Base-by-base conservation (phyloP, 2,329 filamentous ascomycete species). In the Arthrobotrys iridis region DNA sequence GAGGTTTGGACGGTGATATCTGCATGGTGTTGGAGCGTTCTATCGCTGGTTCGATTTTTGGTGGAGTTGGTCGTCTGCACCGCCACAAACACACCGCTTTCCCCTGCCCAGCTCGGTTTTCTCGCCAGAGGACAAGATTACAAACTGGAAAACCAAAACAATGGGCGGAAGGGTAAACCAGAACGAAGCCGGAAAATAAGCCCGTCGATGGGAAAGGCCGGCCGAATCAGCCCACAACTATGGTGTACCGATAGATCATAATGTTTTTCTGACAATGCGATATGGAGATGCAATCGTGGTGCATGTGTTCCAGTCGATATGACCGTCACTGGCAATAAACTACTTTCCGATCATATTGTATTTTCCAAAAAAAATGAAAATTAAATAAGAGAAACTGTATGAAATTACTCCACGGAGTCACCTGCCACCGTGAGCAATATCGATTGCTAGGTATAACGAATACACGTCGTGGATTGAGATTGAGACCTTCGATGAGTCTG, bases 11-110 rank as follows among this genome's bases (percentile, higher is more conserved):
- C 40, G 63, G 28, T 57, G 71, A 75, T 68, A 75, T 68, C 33
- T 6, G 63, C 24, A 20, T 48, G 70, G 62, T 58, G 71, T 75
- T 75, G 70, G 41, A 75, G 57, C 45, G 28, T 52, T 75, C 64
- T 67, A 58, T 63, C 35, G 30, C 18, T 50, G 41, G 33, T 43
- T 63, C 40, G 33, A 50, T 75, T 74, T 74, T 73, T 45, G 70
- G 63, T 50, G 71, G 71, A 52, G 20, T 30, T 24, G 55, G 18
- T 13, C 4, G 3, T 8, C 5, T 52, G 71, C 71, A 75, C 71
- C 71, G 71, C 71, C 71, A 75, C 71, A 75, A n/a, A n/a, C n/a
- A n/a, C n/a, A n/a, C n/a, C n/a, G n/a, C n/a, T n/a, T n/a, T n/a
- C n/a, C n/a, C n/a, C n/a, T n/a, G n/a, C n/a, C n/a, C n/a, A n/a